These are phyloP conservation scores for Ilex paraguariensis DNA, from an alignment of 305 asterid species.

Conservation along the genomic window DNA sequence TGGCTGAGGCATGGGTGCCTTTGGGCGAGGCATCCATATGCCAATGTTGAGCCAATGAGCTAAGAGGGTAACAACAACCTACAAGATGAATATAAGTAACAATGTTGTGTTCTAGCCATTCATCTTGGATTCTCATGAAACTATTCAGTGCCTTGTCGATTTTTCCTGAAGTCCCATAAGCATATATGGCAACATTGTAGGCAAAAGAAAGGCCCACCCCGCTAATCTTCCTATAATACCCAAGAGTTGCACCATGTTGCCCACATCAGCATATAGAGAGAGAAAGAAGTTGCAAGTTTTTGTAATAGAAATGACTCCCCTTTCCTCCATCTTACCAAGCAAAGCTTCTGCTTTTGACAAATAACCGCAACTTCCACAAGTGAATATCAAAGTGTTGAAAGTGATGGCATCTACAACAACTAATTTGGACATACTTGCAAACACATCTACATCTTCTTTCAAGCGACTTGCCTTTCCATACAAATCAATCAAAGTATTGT, in stretches of 20 bases:
- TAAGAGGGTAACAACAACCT: not conserved
- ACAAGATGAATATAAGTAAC: conserved; percentile 69
- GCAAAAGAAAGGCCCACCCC: conserved; percentile 69
- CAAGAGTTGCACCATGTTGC: conserved; percentile 49
- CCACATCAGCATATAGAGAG: conserved; percentile 56
- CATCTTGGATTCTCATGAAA: conserved; percentile 85
- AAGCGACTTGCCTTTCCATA: conserved; percentile 87
- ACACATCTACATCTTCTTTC: conserved; percentile 73
- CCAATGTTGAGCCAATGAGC: too few species aligned
- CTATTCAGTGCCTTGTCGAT: conserved; percentile 62
- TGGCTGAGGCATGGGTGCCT: too few species aligned
- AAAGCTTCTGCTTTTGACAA: conserved; percentile 81
- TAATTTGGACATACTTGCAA: conserved; percentile 71
- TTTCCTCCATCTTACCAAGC: conserved; percentile 74
- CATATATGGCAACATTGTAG: conserved; percentile 75
- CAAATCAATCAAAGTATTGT: conserved; percentile 84
- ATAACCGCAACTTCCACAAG: conserved; percentile 74
- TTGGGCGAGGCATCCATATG: too few species aligned
- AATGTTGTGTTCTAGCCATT: conserved; percentile 68
- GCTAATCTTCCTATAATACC: conserved; percentile 58
- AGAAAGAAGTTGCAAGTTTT: conserved; percentile 79
- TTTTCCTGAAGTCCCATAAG: conserved; percentile 58
- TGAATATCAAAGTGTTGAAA: conserved; percentile 82
- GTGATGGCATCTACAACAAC: conserved; percentile 69
- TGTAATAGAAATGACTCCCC: conserved; percentile 69